Evolutionary conservation across 768 basidiomycete genomes (phyloP).

Genomic region (Leccinum boreale): DNA sequence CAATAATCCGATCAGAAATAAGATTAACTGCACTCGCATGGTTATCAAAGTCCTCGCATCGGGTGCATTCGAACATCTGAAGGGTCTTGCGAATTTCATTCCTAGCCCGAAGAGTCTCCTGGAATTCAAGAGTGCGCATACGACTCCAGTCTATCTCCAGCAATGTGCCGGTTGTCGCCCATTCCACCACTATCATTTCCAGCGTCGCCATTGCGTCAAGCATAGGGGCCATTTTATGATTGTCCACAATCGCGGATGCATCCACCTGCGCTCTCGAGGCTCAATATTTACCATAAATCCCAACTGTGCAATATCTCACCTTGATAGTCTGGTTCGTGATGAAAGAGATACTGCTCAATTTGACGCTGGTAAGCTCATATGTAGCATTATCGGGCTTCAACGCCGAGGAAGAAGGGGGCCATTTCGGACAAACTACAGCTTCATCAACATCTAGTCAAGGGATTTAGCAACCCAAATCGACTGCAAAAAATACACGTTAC

Average conservation of each 20-base stretch:
- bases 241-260: slow-evolving; percentile 62
- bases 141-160: slow-evolving; percentile 85
- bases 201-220: slow-evolving; percentile 53
- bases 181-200: slow-evolving; percentile 51
- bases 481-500: slow-evolving; percentile 33
- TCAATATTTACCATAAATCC: background rate
- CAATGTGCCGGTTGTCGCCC: slow-evolving; percentile 44
- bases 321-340: slow-evolving; percentile 72
- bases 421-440: slow-evolving; percentile 63
- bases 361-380: slow-evolving; percentile 66
- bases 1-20: slow-evolving; percentile 2
- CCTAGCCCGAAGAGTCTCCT: slow-evolving; percentile 70
- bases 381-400: slow-evolving; percentile 48
- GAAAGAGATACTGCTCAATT: slow-evolving; percentile 70
- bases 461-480: background rate
- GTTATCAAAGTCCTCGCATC: slow-evolving; percentile 65
- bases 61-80: slow-evolving; percentile 44
- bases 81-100: slow-evolving; percentile 46
- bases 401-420: slow-evolving; percentile 61
- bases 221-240: slow-evolving; percentile 60
- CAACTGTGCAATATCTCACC: slow-evolving; percentile 59
- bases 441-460: slow-evolving; percentile 50
- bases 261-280: slow-evolving; percentile 54
- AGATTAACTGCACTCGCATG: slow-evolving; percentile 55
- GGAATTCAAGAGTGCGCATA: slow-evolving; percentile 85